Evolutionary conservation across 441 rosid genomes (phyloP).

Genomic region (Eutrema salsugineum): DNA sequence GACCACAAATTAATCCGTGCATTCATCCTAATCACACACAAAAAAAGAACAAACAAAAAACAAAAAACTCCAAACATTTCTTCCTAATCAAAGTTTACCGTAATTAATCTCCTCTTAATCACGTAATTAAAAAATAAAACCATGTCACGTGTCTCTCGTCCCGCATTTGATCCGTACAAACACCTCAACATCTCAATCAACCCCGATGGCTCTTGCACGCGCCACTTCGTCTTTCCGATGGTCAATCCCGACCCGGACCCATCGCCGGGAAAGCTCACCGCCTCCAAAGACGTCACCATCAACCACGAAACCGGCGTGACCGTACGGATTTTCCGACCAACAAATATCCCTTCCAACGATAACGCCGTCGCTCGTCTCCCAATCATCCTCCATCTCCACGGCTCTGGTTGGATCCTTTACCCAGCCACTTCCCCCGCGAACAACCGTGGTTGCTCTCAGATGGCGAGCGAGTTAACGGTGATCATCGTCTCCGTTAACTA

Average conservation of each 20-base stretch:
- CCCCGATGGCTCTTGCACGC: slow-evolving; percentile 30
- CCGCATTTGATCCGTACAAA: slow-evolving; percentile 26
- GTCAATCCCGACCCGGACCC: slow-evolving; percentile 21
- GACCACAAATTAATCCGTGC: slow-evolving; percentile 17
- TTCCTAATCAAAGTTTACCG: not conserved
- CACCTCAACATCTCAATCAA: slow-evolving; percentile 31
- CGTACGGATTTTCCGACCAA: slow-evolving; percentile 31
- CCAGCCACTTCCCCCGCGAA: slow-evolving; percentile 22
- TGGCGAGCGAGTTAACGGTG: slow-evolving; percentile 31
- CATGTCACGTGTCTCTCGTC: slow-evolving; percentile 17
- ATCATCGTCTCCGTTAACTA: slow-evolving; percentile 35
- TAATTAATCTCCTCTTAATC: not conserved
- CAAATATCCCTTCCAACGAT: slow-evolving; percentile 34
- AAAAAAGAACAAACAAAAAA: not conserved
- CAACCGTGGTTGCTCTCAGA: slow-evolving; percentile 15
- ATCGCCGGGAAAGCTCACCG: slow-evolving; percentile 14
- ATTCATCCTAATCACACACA: slow-evolving; percentile 20
- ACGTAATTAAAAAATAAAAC: not conserved
- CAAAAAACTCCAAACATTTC: not conserved
- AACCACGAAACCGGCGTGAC: slow-evolving; percentile 17
- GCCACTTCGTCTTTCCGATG: slow-evolving; percentile 20
- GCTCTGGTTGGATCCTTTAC: slow-evolving; percentile 32
- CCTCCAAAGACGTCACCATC: slow-evolving; percentile 34
- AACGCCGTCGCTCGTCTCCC: slow-evolving; percentile 36
- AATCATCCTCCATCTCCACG: slow-evolving; percentile 33